Base-by-base conservation (phyloP, 345 rosid species). In the Melastoma malabathricum region DNA sequence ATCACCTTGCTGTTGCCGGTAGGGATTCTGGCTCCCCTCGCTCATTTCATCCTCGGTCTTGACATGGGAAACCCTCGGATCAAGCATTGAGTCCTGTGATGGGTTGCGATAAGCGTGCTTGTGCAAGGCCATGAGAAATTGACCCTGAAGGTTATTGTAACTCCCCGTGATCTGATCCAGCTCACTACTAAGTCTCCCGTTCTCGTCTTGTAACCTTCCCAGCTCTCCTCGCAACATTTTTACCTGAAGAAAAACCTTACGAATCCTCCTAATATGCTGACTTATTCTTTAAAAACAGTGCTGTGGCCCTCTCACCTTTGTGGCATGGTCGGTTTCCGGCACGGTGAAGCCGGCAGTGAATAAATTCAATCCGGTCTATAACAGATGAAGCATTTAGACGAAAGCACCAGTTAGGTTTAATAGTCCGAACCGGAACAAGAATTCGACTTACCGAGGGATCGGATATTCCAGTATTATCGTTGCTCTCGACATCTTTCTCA, bases 121-220 rank as follows among this genome's bases (percentile, higher is more conserved):
- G 48, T 76, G 81, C 72, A 64, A 79, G 34, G 78, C 80, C 60
- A 74, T 25, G 57, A 72, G 47, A 50, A 92, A 73, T 58, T 82
- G 85, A 63, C 74, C 65, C 19, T 82, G 88, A 16, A 92, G 75
- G 13, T 70, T 77, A 18, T 50, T 70, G 79, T 74, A 87, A 31
- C 59, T 79, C 63, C 39, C 68, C 44, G 72, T 65, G 52, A 81
- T 67, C 72, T 81, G 93, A 54, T 76, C 84, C 69, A 92, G 57
- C 82, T 55, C 59, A 73, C 63, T 65, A 61, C 64, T 74, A 50
- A 92, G 71, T 61, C 67, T 79, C 61, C 57, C 63, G 51, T 92
- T 92, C 76, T 92, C 98, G 18, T 82, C 81, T 6, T 73, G 71
- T 51, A 80, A 70, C 51, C 65, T 79, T 63, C 66, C 72, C 39